Evolutionary conservation across 2,329 filamentous ascomycete species (phyloP).

Genomic region (Chlorencoelia australis): DNA sequence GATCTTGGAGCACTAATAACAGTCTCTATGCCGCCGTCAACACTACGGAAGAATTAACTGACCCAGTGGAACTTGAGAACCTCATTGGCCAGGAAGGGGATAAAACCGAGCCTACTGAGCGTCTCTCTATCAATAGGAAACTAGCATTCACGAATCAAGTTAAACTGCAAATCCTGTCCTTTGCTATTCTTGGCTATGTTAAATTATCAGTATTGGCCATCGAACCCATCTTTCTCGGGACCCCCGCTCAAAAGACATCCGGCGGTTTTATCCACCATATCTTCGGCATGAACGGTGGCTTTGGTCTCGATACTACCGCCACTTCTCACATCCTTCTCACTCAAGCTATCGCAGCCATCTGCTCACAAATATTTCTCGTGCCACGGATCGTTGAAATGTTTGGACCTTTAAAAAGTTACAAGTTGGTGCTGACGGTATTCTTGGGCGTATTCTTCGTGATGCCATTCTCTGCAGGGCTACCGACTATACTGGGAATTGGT

Average conservation of each 20-base stretch:
- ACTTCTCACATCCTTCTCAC: background rate
- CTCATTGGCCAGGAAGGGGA: too few relatives aligned
- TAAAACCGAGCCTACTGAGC: too few relatives aligned
- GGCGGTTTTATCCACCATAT: too few relatives aligned
- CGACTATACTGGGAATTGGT: background rate
- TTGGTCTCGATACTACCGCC: background rate
- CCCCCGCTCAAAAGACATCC: background rate
- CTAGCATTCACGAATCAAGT: background rate
- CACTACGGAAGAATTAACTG: too few relatives aligned
- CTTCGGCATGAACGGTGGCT: background rate
- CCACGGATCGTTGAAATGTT: background rate
- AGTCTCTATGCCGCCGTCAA: too few relatives aligned
- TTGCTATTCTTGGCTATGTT: background rate
- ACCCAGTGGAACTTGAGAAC: too few relatives aligned
- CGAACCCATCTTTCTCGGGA: background rate
- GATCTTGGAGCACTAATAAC: background rate
- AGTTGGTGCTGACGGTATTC: background rate
- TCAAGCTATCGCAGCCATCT: background rate
- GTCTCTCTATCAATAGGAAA: too few relatives aligned
- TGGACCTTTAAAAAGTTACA: background rate
- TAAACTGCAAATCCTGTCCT: background rate
- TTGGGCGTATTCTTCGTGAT: background rate
- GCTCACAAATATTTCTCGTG: background rate
- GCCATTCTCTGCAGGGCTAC: background rate
- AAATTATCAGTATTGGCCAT: background rate